Evolutionary conservation across 1,284 basidiomycete genomes (phyloP).

Genomic region (Rhodotorula sp.): DNA sequence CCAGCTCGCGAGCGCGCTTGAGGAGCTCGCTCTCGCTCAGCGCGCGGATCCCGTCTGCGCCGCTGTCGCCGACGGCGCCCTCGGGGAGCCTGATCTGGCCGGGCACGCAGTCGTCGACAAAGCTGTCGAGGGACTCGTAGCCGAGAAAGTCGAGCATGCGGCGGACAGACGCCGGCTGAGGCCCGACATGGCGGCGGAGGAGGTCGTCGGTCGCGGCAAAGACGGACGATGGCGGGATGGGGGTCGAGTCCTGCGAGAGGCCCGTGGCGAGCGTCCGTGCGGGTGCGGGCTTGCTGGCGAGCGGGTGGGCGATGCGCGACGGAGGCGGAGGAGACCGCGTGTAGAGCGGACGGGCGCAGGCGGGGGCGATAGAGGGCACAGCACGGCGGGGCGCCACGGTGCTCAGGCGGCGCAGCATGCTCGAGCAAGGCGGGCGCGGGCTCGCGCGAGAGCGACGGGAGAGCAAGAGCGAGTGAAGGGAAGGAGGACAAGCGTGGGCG

Average conservation of each 20-base stretch:
- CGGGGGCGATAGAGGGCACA: not conserved
- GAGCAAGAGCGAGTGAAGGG: not conserved
- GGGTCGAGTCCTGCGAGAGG: conserved; percentile 18
- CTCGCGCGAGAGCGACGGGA: not conserved
- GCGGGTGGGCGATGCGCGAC: not conserved
- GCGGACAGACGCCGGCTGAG: conserved; percentile 70
- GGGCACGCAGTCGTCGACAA: conserved; percentile 78
- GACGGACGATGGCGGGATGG: conserved; percentile 51
- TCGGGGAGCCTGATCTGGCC: conserved; percentile 70
- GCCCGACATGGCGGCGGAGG: conserved; percentile 83
- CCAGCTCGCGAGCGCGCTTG: conserved; percentile 72
- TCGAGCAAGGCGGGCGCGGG: too few species aligned
- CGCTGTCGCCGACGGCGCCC: conserved; percentile 63
- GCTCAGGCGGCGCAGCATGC: conserved; percentile 2
- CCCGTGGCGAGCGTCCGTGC: conserved; percentile 29
- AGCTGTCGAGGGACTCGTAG: conserved; percentile 81
- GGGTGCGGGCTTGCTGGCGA: not conserved
- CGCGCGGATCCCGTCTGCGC: conserved; percentile 60
- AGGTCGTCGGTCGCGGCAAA: conserved; percentile 81
- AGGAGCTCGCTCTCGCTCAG: conserved; percentile 86
- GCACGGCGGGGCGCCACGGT: not conserved
- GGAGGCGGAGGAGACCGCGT: not conserved
- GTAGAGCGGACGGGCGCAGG: too few species aligned
- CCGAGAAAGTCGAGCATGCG: conserved; percentile 79
- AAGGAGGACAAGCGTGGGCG: not conserved